Evolutionary conservation across 78 protist species (phyloP).

Genomic region (Planoprotostelium fungivorum): DNA sequence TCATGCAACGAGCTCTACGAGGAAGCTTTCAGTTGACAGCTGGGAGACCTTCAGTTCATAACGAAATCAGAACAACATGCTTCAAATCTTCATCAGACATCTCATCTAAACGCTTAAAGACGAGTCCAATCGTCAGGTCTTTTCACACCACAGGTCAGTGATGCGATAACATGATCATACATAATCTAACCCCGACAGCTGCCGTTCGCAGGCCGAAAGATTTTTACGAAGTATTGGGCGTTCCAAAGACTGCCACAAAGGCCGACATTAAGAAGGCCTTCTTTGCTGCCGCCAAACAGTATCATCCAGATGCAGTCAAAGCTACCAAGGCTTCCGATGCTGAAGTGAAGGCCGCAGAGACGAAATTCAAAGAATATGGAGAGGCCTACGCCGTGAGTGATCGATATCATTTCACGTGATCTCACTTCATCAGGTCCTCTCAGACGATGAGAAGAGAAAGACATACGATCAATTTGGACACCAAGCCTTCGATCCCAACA

Average conservation of each 20-base stretch:
- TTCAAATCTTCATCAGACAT: too few relatives aligned
- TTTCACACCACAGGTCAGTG: too few relatives aligned
- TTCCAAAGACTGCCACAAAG: background rate
- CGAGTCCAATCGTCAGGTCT: too few relatives aligned
- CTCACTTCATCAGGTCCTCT: conserved; percentile 27
- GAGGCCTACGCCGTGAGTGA: background rate
- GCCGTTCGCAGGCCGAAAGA: background rate
- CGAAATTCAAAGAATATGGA: background rate
- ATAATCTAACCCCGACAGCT: too few relatives aligned
- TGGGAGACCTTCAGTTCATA: too few relatives aligned
- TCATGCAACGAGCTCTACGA: too few relatives aligned
- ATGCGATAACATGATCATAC: too few relatives aligned
- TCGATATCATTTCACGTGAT: background rate
- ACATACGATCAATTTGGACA: conserved; percentile 59
- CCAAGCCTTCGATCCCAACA: conserved; percentile 20
- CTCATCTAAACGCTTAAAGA: too few relatives aligned
- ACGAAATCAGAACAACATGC: too few relatives aligned
- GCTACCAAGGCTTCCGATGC: conserved; percentile 31
- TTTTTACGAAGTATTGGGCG: background rate
- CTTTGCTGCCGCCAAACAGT: conserved; percentile 56
- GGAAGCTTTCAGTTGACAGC: too few relatives aligned
- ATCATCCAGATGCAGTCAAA: conserved; percentile 56
- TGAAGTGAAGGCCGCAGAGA: conserved; percentile 35
- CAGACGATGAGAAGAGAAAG: conserved; percentile 50
- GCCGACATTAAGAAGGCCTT: conserved; percentile 45